phyloP scores from a whole-genome alignment of 2,329 filamentous ascomycete genomes.

The Fusarium beomiforme region DNA sequence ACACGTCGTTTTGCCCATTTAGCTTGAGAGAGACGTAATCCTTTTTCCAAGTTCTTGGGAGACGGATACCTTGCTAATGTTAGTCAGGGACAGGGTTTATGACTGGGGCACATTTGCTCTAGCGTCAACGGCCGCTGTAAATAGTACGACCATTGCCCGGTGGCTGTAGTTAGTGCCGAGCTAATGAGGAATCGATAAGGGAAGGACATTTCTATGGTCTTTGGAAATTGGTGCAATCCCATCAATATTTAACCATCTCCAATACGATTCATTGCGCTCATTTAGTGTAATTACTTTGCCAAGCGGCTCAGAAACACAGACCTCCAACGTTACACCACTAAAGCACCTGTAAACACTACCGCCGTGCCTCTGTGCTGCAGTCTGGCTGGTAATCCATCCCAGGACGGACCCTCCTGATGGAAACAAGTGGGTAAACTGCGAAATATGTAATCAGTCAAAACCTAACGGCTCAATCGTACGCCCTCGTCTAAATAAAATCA shows the following conservation, averaged over 20 bases:
- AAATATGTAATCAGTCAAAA: not conserved
- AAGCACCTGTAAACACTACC: not conserved
- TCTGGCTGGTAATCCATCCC: not conserved
- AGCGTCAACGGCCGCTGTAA: not conserved
- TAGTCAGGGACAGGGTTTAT: not conserved
- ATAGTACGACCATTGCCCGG: not conserved
- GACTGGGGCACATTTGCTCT: not conserved
- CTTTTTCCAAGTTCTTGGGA: not conserved
- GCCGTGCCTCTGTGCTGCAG: too few relatives aligned
- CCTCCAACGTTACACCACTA: not conserved
- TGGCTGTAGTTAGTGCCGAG: not conserved
- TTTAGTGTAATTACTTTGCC: not conserved
- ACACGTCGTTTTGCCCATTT: not conserved
- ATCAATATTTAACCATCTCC: not conserved
- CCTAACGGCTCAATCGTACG: not conserved
- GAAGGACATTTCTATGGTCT: not conserved
- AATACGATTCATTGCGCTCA: not conserved
- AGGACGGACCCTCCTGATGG: not conserved
- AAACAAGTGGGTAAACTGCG: not conserved
- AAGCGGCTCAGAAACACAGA: not conserved
- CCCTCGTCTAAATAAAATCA: constrained; percentile 1
- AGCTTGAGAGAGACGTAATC: not conserved
- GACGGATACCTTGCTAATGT: not conserved
- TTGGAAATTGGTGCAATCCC: not conserved
- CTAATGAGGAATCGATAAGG: not conserved